These are phyloP conservation scores for Phtheirospermum japonicum DNA, from an alignment of 257 asterid genomes.

Conservation along the genomic window DNA sequence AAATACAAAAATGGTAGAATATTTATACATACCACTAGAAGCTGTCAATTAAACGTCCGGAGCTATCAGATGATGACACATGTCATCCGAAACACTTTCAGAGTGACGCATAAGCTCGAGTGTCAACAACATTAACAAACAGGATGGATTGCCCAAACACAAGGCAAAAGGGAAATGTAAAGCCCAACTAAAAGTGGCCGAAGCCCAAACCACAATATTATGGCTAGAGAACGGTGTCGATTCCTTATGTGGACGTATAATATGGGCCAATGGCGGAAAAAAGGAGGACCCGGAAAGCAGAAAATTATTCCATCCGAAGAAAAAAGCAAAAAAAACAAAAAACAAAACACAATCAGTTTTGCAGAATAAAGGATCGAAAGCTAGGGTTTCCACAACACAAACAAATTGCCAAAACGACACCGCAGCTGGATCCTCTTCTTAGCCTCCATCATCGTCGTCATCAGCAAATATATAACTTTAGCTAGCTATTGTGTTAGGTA, in stretches of 20 bases:
- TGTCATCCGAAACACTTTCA: too few relatives aligned
- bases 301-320: too few relatives aligned
- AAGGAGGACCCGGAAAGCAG: too few relatives aligned
- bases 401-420: conserved; percentile 27
- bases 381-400: conserved; percentile 50
- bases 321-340: not conserved
- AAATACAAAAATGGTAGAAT: too few relatives aligned
- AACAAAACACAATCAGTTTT: not conserved
- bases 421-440: conserved; percentile 31
- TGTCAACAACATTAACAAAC: too few relatives aligned
- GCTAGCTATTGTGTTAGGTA: conserved; percentile 53
- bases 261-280: too few relatives aligned
- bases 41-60: too few relatives aligned
- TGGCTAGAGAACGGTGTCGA: not conserved
- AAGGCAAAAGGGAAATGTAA: not conserved
- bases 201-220: not conserved
- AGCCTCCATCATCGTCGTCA: conserved; percentile 17
- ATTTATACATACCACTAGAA: too few relatives aligned
- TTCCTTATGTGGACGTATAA: too few relatives aligned
- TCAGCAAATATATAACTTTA: conserved; percentile 31
- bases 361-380: conserved; percentile 28
- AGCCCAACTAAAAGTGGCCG: not conserved
- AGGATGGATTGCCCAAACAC: too few relatives aligned
- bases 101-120: too few relatives aligned
- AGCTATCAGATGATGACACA: too few relatives aligned